Conservation (phyloP, 352 stramenopile species). For the Globisporangium recalcitrans region DNA sequence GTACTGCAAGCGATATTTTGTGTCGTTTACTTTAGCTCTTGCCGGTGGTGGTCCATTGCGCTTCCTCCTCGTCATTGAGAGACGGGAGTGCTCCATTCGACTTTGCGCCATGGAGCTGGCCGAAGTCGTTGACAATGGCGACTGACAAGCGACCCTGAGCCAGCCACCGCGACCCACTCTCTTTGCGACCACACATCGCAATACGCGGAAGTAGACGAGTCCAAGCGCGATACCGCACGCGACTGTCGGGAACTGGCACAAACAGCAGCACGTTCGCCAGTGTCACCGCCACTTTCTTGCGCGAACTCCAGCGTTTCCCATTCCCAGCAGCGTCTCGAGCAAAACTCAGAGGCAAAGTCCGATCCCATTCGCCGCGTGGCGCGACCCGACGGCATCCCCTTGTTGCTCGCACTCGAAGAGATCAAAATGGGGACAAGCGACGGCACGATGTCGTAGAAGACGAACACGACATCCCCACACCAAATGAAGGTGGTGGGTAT, state of each 20-base stretch:
- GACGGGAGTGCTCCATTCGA: not conserved
- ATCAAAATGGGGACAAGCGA: too few species aligned
- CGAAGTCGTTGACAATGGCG: conserved; percentile 12
- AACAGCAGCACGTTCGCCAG: conserved; percentile 25
- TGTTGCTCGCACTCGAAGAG: too few species aligned
- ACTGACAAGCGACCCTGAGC: not conserved
- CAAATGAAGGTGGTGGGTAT: too few species aligned
- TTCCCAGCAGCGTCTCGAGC: conserved; percentile 35
- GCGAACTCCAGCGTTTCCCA: not conserved
- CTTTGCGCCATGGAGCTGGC: not conserved
- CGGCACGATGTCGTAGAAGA: too few species aligned
- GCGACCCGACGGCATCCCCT: too few species aligned
- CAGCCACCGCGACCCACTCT: conserved; percentile 12
- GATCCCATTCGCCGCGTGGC: too few species aligned
- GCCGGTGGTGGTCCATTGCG: not conserved
- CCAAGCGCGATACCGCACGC: conserved; percentile 36
- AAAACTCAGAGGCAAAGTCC: conserved; percentile 27
- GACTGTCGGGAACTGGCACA: conserved; percentile 46
- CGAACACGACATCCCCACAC: too few species aligned
- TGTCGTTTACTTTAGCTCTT: too few species aligned
- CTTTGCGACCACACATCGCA: conserved; percentile 30
- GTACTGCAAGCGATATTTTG: too few species aligned
- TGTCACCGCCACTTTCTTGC: conserved; percentile 12
- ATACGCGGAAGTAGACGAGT: conserved; percentile 37
- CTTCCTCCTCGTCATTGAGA: not conserved